These are phyloP conservation scores for Apiotrichum domesticum DNA, from an alignment of 1,284 basidiomycete species.

Conservation along the genomic window DNA sequence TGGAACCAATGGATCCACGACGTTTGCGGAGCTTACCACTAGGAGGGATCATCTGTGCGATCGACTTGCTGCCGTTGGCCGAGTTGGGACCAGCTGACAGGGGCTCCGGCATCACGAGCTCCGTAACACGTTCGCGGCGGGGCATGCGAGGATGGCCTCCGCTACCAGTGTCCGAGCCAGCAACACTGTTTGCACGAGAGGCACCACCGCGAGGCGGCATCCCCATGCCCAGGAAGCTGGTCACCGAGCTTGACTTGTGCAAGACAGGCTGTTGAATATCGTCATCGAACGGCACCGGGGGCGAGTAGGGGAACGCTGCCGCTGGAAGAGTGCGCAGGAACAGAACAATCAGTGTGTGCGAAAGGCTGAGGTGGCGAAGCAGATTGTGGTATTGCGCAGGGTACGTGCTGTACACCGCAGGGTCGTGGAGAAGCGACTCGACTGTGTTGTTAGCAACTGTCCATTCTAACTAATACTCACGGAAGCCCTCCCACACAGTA, in stretches of 20 bases:
- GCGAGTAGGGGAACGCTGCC: conserved; percentile 32
- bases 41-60: neutral
- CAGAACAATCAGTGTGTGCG: conserved; percentile 43
- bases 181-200: conserved; percentile 26
- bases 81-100: conserved; percentile 21
- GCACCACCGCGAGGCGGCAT: conserved; percentile 6
- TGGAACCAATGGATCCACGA: conserved; percentile 35
- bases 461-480: conserved; percentile 26
- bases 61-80: neutral
- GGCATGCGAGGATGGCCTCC: conserved; percentile 26
- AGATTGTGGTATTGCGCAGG: conserved; percentile 40
- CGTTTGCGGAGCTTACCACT: conserved; percentile 14
- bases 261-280: conserved; percentile 23
- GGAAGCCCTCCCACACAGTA: conserved; percentile 46
- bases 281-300: conserved; percentile 44
- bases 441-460: conserved; percentile 25
- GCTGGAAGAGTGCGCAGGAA: conserved; percentile 41
- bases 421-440: conserved; percentile 45
- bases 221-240: conserved; percentile 18
- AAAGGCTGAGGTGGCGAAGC: conserved; percentile 42
- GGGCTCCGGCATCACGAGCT: conserved; percentile 47
- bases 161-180: conserved; percentile 25
- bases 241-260: conserved; percentile 28
- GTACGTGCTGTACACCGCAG: conserved; percentile 43
- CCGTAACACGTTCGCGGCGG: conserved; percentile 37